phyloP scores from a whole-genome alignment of 2,329 filamentous ascomycete species.

The Pseudogymnoascus sp. region DNA sequence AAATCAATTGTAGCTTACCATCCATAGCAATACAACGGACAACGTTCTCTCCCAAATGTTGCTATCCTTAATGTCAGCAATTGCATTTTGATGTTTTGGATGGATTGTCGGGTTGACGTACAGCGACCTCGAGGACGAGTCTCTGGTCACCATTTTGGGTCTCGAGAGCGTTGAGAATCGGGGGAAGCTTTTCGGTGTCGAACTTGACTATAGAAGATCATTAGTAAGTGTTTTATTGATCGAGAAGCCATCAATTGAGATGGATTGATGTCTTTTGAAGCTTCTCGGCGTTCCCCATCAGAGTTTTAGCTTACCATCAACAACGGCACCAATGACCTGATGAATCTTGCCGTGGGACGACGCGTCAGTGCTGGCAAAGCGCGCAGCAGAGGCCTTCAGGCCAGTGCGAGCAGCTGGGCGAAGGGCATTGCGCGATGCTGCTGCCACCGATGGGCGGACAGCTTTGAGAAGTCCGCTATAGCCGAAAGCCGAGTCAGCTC shows the following conservation, averaged over 20 bases:
- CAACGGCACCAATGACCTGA: constrained; percentile 96
- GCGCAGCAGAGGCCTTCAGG: constrained; percentile 41
- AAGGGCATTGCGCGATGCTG: constrained; percentile 47
- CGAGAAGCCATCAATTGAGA: not conserved
- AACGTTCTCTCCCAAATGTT: constrained; percentile 99
- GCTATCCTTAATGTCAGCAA: constrained; percentile 48
- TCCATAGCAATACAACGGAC: constrained; percentile 99
- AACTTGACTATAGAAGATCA: constrained; percentile 71
- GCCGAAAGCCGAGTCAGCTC: constrained; percentile 35
- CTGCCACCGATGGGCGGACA: constrained; percentile 52
- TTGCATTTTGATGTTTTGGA: constrained; percentile 9
- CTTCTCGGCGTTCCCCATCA: not conserved
- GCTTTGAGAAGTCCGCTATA: constrained; percentile 58
- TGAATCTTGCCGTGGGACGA: constrained; percentile 59
- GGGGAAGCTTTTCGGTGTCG: constrained; percentile 82
- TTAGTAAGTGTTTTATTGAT: constrained; percentile 24
- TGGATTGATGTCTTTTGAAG: constrained; percentile 7
- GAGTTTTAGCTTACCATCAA: constrained; percentile 70
- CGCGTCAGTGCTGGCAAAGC: constrained; percentile 47
- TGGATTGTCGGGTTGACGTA: constrained; percentile 42
- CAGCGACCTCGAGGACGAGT: constrained; percentile 91
- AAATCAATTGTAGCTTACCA: constrained; percentile 50
- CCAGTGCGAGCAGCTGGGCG: constrained; percentile 48
- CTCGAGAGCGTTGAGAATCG: constrained; percentile 95
- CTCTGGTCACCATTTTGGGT: constrained; percentile 88